Percentiles rank a stretch among this genome's conserved stretches.
These are phyloP conservation scores for Zoysia japonica DNA, from an alignment of 176 grass and related monocot species.

Conservation along the genomic window DNA sequence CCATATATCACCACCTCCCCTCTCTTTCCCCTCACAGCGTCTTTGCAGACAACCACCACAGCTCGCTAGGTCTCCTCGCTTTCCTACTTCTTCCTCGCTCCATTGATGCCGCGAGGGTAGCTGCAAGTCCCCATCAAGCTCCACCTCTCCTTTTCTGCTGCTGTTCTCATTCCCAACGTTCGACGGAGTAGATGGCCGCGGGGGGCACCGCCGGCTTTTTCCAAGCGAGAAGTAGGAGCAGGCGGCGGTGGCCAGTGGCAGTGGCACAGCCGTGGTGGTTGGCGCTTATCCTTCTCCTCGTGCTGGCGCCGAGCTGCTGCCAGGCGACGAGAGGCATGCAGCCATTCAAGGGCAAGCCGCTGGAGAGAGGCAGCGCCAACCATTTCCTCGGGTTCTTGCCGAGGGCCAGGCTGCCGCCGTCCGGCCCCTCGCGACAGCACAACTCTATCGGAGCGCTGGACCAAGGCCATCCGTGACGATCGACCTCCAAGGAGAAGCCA, in stretches of 20 bases:
- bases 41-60: constrained; percentile 22
- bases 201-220: background rate
- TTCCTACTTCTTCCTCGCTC: background rate
- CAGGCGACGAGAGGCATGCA: constrained; percentile 67
- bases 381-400: constrained; percentile 77
- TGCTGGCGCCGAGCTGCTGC: constrained; percentile 54
- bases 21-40: constrained; percentile 22
- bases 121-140: constrained; percentile 1
- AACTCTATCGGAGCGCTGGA: constrained; percentile 69
- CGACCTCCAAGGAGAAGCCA: background rate
- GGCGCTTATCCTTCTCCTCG: constrained; percentile 22
- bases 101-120: constrained; percentile 5
- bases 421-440: constrained; percentile 79
- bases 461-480: constrained; percentile 29
- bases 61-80: background rate
- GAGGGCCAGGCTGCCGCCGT: constrained; percentile 52
- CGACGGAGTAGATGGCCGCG: background rate
- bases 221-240: constrained; percentile 14
- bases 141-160: background rate
- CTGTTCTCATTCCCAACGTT: background rate
- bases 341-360: constrained; percentile 52
- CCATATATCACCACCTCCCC: constrained; percentile 28
- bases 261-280: constrained; percentile 4
- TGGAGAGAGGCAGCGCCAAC: constrained; percentile 50
- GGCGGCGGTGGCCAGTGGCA: background rate